Percentiles rank a stretch among this genome's conserved stretches.
These are phyloP conservation scores for Leonotis leonurus DNA, from an alignment of 257 asterid genomes.

Conservation along the genomic window DNA sequence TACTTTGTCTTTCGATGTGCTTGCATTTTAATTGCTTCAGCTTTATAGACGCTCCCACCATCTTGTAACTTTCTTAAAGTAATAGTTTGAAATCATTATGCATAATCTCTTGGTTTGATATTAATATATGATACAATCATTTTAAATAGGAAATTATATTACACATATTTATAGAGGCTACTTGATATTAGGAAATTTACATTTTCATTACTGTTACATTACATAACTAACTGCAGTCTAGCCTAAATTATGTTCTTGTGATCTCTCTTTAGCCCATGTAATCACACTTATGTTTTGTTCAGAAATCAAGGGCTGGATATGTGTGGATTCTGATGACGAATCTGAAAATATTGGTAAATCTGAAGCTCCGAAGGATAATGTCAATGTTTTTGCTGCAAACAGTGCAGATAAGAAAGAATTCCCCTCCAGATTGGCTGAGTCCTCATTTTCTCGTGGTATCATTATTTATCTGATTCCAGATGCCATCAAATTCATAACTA, in stretches of 20 bases:
- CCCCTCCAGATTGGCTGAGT: slow-evolving; percentile 28
- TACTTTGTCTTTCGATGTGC: not conserved
- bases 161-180: not conserved
- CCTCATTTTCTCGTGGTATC: slow-evolving; percentile 38
- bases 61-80: not conserved
- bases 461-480: slow-evolving; percentile 15
- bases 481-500: slow-evolving; percentile 4
- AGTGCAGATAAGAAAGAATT: slow-evolving; percentile 27
- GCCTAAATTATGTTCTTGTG: not conserved
- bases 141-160: not conserved
- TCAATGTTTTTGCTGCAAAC: slow-evolving; percentile 26
- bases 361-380: slow-evolving; percentile 26
- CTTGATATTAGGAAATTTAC: not conserved
- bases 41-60: not conserved
- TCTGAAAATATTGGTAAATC: slow-evolving; percentile 31
- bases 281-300: slow-evolving; percentile 5
- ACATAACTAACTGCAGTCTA: not conserved
- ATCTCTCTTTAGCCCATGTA: slow-evolving; percentile 5
- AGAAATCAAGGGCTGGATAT: slow-evolving; percentile 44
- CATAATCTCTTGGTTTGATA: not conserved
- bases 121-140: not conserved
- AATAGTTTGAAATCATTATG: not conserved
- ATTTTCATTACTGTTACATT: not conserved
- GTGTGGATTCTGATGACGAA: slow-evolving; percentile 64
- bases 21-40: not conserved